A percentile compares a stretch with the other conserved stretches of the same genome.
Conservation (phyloP, 169 alveolate genomes). For the Cryptosporidium bovis region DNA sequence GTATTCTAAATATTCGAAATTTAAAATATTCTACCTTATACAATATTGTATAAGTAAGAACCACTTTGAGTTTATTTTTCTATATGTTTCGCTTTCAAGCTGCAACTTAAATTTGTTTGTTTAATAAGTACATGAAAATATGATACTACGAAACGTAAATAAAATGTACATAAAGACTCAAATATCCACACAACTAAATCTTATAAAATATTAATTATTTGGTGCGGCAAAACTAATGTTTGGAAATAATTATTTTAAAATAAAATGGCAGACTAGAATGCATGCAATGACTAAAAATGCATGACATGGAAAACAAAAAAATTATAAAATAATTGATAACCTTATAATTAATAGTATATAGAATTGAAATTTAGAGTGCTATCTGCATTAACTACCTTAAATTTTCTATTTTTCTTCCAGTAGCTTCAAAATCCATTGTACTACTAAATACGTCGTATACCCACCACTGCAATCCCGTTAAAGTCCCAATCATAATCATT, state of each 20-base stretch:
- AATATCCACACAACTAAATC: neutral
- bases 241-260: neutral
- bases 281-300: neutral
- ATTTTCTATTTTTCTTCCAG: constrained; percentile 76
- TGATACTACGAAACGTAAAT: neutral
- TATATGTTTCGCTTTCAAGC: no score
- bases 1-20: neutral
- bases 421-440: constrained; percentile 82
- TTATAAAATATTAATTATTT: neutral
- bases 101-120: no score
- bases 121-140: neutral
- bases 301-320: neutral
- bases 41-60: neutral
- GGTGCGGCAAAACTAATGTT: no score
- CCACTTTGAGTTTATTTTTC: no score
- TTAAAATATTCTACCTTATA: neutral
- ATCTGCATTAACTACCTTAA: neutral
- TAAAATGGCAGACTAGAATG: neutral
- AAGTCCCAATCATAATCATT: constrained; percentile 97
- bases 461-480: constrained; percentile 99
- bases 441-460: constrained; percentile 95
- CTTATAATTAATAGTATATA: neutral
- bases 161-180: neutral
- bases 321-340: neutral
- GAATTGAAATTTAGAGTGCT: neutral